Evolutionary conservation across 176 grass and related monocot species (phyloP).

Genomic region (Rhynchospora pubera): DNA sequence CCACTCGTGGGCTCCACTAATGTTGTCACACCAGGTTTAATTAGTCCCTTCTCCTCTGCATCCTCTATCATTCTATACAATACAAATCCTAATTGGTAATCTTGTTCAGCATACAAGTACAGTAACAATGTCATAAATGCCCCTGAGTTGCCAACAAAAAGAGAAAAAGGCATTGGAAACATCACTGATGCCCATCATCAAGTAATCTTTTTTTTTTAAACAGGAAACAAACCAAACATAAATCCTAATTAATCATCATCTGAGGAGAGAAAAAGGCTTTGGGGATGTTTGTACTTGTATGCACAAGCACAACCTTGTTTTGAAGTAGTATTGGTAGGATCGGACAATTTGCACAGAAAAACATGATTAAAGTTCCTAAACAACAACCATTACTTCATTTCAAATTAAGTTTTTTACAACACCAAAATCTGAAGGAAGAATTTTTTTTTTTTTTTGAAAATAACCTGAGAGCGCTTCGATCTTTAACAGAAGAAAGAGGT

Average conservation of each 20-base stretch:
- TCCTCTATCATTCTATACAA: constrained; percentile 75
- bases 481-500: constrained; percentile 73
- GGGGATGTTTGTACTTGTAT: not conserved
- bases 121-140: not conserved
- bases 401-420: not conserved
- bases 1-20: constrained; percentile 65
- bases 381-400: not conserved
- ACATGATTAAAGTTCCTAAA: not conserved
- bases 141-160: not conserved
- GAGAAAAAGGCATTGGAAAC: not conserved
- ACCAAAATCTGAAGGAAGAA: not conserved
- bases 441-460: constrained; percentile 17
- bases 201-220: not conserved
- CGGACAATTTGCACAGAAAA: not conserved
- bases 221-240: not conserved
- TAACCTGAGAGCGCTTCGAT: constrained; percentile 69
- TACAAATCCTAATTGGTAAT: not conserved
- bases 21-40: constrained; percentile 53
- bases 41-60: constrained; percentile 75
- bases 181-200: not conserved
- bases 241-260: not conserved
- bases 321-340: not conserved
- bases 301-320: not conserved
- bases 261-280: not conserved
- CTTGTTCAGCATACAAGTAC: not conserved